Evolutionary conservation across 768 basidiomycete genomes (phyloP).

Genomic region (Auriscalpium orientale): DNA sequence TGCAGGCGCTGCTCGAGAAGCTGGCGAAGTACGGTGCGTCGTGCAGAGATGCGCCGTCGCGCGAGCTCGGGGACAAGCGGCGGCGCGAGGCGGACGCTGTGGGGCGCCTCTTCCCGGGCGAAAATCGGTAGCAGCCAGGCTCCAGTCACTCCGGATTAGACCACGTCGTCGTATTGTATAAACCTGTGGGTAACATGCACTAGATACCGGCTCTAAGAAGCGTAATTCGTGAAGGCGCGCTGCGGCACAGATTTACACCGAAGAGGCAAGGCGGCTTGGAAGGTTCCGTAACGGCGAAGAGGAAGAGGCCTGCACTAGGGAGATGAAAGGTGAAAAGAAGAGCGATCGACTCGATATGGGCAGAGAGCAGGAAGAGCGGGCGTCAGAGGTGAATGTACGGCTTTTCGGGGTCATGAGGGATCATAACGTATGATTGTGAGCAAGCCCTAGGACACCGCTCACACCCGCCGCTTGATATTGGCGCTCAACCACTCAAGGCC

Average conservation of each 20-base stretch:
- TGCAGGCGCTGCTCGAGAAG: constrained; percentile 74
- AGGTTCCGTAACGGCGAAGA: constrained; percentile 13
- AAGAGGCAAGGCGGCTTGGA: constrained; percentile 4
- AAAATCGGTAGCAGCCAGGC: constrained; percentile 37
- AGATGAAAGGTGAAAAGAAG: not conserved
- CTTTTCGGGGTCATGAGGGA: constrained; percentile 39
- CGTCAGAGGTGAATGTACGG: constrained; percentile 13
- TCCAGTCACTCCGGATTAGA: not conserved
- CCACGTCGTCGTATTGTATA: not conserved
- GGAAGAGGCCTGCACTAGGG: constrained; percentile 10
- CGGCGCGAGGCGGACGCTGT: constrained; percentile 74
- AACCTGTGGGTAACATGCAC: not conserved
- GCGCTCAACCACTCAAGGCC: constrained; percentile 95
- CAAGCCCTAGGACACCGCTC: constrained; percentile 28
- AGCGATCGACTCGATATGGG: constrained; percentile 11
- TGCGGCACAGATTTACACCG: constrained; percentile 6
- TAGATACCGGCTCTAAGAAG: constrained; percentile 14
- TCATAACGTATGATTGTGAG: constrained; percentile 48
- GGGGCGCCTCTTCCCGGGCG: constrained; percentile 65
- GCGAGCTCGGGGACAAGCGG: constrained; percentile 64
- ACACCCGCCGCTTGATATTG: constrained; percentile 82
- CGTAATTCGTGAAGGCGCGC: constrained; percentile 6
- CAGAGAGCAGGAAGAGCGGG: constrained; percentile 21
- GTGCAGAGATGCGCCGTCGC: constrained; percentile 48
- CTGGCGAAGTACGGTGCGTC: constrained; percentile 59